These are phyloP conservation scores for Aristolochia fimbriata DNA, from an alignment of 164 flowering plant genomes.

Conservation along the genomic window DNA sequence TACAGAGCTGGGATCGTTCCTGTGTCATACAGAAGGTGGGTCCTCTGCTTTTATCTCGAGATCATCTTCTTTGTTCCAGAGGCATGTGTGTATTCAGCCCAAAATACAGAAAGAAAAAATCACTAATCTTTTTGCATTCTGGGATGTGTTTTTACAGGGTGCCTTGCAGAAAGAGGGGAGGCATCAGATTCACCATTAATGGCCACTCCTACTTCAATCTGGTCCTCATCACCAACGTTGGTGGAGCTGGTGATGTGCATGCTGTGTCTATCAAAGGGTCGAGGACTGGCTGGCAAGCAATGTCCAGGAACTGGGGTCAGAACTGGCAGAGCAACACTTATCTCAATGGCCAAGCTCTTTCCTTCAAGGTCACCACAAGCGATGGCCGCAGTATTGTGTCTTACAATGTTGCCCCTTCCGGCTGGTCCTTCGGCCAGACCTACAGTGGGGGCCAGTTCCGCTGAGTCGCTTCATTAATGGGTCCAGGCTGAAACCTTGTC, in stretches of 20 bases:
- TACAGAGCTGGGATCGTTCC: conserved; percentile 72
- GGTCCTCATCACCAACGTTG: conserved; percentile 70
- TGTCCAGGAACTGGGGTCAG: conserved; percentile 92
- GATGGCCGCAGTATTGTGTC: conserved; percentile 46
- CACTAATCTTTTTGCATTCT: neutral
- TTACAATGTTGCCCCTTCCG: conserved; percentile 44
- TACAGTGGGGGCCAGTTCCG: conserved; percentile 47
- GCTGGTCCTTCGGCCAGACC: conserved; percentile 82
- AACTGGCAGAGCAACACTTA: conserved; percentile 72
- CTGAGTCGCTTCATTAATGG: neutral
- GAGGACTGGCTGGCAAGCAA: conserved; percentile 52
- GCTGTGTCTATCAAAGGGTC: conserved; percentile 63
- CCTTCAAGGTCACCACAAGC: conserved; percentile 65
- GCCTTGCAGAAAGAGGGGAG: conserved; percentile 62
- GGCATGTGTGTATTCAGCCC: no score
- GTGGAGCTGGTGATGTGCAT: conserved; percentile 72
- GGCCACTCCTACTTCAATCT: conserved; percentile 76
- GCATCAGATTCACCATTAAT: conserved; percentile 64
- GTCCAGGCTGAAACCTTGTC: no score
- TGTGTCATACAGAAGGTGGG: conserved; percentile 55
- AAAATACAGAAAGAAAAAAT: no score
- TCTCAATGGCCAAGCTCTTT: conserved; percentile 60
- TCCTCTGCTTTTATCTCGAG: no score
- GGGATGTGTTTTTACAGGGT: conserved; percentile 34
- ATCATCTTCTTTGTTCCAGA: no score